Evolutionary conservation across 768 basidiomycete species (phyloP).

Genomic region (Calocybe gangraenosa): DNA sequence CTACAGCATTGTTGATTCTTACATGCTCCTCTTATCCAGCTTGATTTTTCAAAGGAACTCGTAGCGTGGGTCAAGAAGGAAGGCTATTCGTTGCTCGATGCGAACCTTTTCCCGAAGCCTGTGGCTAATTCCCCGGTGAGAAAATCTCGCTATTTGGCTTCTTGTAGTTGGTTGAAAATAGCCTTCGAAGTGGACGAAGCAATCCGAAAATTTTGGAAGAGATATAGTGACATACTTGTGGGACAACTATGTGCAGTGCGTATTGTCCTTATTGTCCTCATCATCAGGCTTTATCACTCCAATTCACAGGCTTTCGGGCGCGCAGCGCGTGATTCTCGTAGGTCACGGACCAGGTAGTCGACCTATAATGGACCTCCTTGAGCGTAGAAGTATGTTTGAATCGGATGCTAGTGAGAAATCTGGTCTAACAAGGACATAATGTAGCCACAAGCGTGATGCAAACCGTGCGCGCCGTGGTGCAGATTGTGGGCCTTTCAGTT

Average conservation of each 20-base stretch:
- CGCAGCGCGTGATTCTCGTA: slow-evolving; percentile 71
- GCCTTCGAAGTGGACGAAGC: slow-evolving; percentile 32
- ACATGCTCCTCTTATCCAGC: slow-evolving; percentile 35
- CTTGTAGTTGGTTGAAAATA: background rate
- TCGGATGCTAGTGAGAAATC: background rate
- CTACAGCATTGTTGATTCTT: background rate
- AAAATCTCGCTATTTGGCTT: slow-evolving; percentile 1
- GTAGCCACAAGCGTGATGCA: slow-evolving; percentile 51
- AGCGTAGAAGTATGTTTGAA: slow-evolving; percentile 53
- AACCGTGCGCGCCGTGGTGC: slow-evolving; percentile 67
- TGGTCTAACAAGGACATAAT: slow-evolving; percentile 1
- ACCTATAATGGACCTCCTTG: slow-evolving; percentile 70
- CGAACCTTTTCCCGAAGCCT: slow-evolving; percentile 77
- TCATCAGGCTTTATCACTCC: slow-evolving; percentile 3
- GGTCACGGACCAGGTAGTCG: slow-evolving; percentile 86
- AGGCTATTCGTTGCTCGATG: slow-evolving; percentile 75
- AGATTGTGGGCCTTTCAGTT: slow-evolving; percentile 67
- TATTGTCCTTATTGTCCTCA: background rate
- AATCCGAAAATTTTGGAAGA: slow-evolving; percentile 39
- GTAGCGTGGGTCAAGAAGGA: slow-evolving; percentile 70
- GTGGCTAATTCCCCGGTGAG: slow-evolving; percentile 30
- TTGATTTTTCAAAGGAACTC: slow-evolving; percentile 80
- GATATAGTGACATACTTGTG: slow-evolving; percentile 82
- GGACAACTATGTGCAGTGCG: slow-evolving; percentile 95
- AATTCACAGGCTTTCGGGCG: slow-evolving; percentile 68